These are phyloP conservation scores for Aspergillus eucalypticola DNA, from an alignment of 2,329 filamentous ascomycete species.

Conservation along the genomic window DNA sequence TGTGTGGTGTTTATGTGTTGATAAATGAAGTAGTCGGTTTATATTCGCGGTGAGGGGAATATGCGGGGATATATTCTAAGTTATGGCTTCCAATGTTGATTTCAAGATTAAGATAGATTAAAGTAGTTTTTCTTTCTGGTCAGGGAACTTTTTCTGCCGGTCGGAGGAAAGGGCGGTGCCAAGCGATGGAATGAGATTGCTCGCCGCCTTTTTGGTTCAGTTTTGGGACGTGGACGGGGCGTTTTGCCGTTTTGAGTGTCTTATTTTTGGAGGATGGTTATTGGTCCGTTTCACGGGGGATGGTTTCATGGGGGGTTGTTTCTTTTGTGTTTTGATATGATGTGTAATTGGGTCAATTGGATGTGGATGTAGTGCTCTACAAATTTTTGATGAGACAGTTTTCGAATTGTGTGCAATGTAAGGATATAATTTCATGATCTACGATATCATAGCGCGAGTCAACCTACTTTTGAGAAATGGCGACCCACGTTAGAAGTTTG, in stretches of 20 bases:
- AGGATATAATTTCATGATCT: neutral
- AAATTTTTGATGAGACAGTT: neutral
- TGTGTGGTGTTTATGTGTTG: neutral
- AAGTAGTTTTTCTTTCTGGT: neutral
- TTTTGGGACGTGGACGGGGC: no score
- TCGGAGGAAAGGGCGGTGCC: neutral
- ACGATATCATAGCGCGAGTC: neutral
- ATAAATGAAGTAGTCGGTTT: neutral
- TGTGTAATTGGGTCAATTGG: neutral
- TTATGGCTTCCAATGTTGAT: neutral
- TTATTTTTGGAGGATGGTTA: conserved; percentile 3
- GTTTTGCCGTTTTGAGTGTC: neutral
- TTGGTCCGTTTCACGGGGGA: neutral
- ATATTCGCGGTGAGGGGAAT: neutral
- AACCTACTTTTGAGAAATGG: neutral
- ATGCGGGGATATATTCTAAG: neutral
- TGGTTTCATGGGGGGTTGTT: neutral
- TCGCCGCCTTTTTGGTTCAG: no score
- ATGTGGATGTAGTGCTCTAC: no score
- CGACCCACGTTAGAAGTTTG: neutral
- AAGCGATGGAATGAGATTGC: neutral
- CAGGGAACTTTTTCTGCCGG: neutral
- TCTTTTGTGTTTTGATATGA: no score
- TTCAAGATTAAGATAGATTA: neutral
- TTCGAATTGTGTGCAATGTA: neutral